Conservation (phyloP, 345 rosid species). For the Salix udensis region DNA sequence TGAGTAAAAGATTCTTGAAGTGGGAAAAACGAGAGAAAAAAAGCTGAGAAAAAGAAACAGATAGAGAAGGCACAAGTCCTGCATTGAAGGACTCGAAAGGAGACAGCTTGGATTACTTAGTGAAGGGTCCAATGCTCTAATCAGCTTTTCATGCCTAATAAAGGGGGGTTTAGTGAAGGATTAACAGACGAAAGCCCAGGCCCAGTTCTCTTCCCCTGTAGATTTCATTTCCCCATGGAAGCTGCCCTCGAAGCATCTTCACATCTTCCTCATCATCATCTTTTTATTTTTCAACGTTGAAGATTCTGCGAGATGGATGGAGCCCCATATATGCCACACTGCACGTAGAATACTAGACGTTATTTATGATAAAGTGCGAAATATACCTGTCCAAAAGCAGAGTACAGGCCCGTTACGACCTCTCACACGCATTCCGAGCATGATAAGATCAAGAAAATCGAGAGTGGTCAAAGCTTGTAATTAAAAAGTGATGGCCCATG, state of each 20-base stretch:
- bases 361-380: not conserved
- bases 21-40: too few relatives aligned
- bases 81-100: too few relatives aligned
- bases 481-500: not conserved
- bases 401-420: not conserved
- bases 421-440: not conserved
- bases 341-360: not conserved
- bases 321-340: not conserved
- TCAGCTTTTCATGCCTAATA: too few relatives aligned
- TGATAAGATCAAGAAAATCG: not conserved
- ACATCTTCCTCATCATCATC: not conserved
- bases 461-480: not conserved
- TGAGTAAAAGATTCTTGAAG: not conserved
- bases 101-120: not conserved
- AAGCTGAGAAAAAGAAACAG: too few relatives aligned
- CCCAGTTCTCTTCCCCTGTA: not conserved
- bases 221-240: too few relatives aligned
- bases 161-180: too few relatives aligned
- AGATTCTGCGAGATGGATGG: not conserved
- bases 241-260: not conserved
- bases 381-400: too few relatives aligned
- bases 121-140: too few relatives aligned
- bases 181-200: not conserved
- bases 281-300: too few relatives aligned
- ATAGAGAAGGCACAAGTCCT: too few relatives aligned